Base-by-base conservation (phyloP, 768 basidiomycete genomes). In the Termitomyces sp. region DNA sequence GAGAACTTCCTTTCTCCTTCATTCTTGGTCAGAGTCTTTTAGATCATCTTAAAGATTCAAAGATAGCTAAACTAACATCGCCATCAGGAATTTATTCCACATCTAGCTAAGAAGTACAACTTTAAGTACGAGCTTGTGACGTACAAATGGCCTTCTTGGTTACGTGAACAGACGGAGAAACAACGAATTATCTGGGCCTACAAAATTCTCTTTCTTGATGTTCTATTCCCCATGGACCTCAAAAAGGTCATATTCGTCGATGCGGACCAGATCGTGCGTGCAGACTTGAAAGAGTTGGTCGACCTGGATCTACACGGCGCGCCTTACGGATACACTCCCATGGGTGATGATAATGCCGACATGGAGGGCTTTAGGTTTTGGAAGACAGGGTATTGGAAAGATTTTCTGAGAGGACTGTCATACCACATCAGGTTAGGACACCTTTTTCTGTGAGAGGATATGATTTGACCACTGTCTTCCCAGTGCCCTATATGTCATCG, bases 231-330 rank as follows among this genome's bases (percentile, higher is more conserved):
- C 2, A 94, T 98, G 88, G 92, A 96, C 70, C 82, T 99, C 55
- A 95, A 98, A 74, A 97, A 97, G 68, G 96, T 99, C 59, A 95
- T 99, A 62, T 98, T 99, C 66, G 96, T 99, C 48, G 97, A 98
- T 65, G 96, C 96, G 0, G 93, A 96, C 68, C 93, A 94, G 72
- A 98, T 99, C 56, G 94, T 99, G 8, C 86, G 97, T 3, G 84
- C 93, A n/a, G 96, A 99, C 70, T 73, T 98, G 60, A 85, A 95
- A 67, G 93, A 98, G 65, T 77, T 99, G 12, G 87, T 97, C n/a
- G 90, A 97, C 62, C 71, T 97, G 48, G 90, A 99, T 65, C 76
- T 99, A 11, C 83, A 93, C 26, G 94, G 94, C 0, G 91, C 93
- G 0, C 94, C 96, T 1, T 98, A 98, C 61, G 94, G 88, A 0